These are phyloP conservation scores for Ampelomyces quisqualis DNA, from an alignment of 2,329 filamentous ascomycete genomes.

Conservation along the genomic window DNA sequence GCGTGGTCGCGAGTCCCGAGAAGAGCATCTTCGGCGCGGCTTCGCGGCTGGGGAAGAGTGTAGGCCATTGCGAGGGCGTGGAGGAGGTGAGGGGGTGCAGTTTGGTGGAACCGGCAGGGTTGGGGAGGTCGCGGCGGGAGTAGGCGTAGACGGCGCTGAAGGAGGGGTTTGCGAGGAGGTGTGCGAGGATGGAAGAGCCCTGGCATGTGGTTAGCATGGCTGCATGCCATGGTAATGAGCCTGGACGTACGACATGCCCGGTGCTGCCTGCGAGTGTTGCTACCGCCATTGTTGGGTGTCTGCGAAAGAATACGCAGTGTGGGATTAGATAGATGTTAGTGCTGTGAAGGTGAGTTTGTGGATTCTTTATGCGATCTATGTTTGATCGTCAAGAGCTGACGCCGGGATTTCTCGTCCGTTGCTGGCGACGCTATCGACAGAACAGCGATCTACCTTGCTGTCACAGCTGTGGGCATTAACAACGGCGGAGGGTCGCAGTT, in stretches of 20 bases:
- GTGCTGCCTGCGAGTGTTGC: constrained; percentile 64
- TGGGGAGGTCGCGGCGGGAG: constrained; percentile 63
- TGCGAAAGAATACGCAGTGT: not conserved
- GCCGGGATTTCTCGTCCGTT: not conserved
- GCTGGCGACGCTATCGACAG: not conserved
- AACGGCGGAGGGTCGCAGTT: too few species aligned
- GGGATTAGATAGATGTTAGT: not conserved
- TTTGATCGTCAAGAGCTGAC: not conserved
- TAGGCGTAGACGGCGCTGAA: constrained; percentile 62
- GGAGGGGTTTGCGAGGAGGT: constrained; percentile 57
- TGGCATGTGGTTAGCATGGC: constrained; percentile 25
- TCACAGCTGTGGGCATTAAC: too few species aligned
- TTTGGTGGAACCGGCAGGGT: constrained; percentile 54
- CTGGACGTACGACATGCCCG: constrained; percentile 56
- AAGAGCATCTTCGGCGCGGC: constrained; percentile 67
- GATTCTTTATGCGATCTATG: not conserved
- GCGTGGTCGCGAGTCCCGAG: constrained; percentile 79
- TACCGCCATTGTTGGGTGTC: constrained; percentile 47
- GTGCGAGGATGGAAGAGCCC: constrained; percentile 73
- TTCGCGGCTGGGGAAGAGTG: constrained; percentile 56
- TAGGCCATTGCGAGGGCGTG: constrained; percentile 68
- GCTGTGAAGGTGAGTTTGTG: not conserved
- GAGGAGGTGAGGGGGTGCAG: constrained; percentile 66
- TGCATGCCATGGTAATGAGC: not conserved
- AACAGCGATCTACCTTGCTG: too few species aligned